phyloP scores from a whole-genome alignment of 129 eudicot species.

The Gnaphalium uliginosum region DNA sequence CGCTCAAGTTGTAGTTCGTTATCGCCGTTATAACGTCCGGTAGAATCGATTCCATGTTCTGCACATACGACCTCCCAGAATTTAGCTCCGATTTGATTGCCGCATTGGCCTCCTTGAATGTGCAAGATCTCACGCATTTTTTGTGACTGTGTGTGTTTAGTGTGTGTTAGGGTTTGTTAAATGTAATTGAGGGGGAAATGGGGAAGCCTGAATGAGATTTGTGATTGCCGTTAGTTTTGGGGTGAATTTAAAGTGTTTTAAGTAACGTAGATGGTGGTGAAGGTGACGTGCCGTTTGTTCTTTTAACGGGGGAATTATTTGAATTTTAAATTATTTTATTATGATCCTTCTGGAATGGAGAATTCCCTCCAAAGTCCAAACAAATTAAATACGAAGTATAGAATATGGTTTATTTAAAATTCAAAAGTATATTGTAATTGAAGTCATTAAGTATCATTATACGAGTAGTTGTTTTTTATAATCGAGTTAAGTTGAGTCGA shows the following conservation, averaged over 20 bases:
- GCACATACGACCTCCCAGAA: slow-evolving; percentile 72
- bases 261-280: slow-evolving; percentile 10
- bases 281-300: slow-evolving; percentile 19
- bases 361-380: not conserved
- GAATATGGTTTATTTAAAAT: too few species aligned
- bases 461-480: too few species aligned
- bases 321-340: slow-evolving; percentile 21
- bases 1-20: slow-evolving; percentile 66
- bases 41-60: slow-evolving; percentile 76
- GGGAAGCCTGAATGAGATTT: slow-evolving; percentile 7
- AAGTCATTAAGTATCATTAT: too few species aligned
- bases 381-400: too few species aligned
- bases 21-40: slow-evolving; percentile 65
- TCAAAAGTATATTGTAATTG: too few species aligned
- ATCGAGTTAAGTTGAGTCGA: too few species aligned
- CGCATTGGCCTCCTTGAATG: slow-evolving; percentile 80
- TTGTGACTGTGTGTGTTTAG: not conserved
- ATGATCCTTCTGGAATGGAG: not conserved
- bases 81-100: slow-evolving; percentile 78
- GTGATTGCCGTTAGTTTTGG: slow-evolving; percentile 26
- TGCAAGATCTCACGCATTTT: slow-evolving; percentile 73
- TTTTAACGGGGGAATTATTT: slow-evolving; percentile 23
- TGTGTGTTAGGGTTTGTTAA: slow-evolving; percentile 2
- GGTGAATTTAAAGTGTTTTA: not conserved
- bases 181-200: slow-evolving; percentile 15